phyloP scores from a whole-genome alignment of 495 filamentous ascomycete species.

The Viridothelium virens region DNA sequence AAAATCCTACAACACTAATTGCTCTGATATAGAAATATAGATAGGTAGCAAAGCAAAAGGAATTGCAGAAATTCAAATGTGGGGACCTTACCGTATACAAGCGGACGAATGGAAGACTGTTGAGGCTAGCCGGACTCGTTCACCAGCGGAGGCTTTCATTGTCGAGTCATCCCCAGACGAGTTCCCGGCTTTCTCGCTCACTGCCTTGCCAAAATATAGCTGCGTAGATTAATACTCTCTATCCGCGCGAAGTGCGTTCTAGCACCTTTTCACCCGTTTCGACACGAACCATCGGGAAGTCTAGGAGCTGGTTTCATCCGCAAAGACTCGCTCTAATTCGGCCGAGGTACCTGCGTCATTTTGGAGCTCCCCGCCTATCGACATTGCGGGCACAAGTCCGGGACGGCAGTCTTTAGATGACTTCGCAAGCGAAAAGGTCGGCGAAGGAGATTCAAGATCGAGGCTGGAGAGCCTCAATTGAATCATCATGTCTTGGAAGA shows the following conservation, averaged over 20 bases:
- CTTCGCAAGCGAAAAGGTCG: background rate
- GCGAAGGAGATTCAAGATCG: background rate
- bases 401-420: background rate
- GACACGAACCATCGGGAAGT: background rate
- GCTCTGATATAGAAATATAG: no score
- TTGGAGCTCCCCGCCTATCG: background rate
- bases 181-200: no score
- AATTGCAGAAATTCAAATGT: background rate
- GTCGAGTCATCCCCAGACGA: no score
- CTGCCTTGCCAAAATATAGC: no score
- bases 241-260: background rate
- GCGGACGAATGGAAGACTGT: background rate
- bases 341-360: conserved; percentile 10
- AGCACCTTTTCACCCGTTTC: background rate
- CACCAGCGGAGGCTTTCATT: no score
- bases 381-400: background rate
- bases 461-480: conserved; percentile 1
- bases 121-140: background rate
- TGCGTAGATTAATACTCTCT: no score
- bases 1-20: no score
- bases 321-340: background rate
- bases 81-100: background rate
- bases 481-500: conserved; percentile 23
- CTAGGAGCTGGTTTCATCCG: background rate
- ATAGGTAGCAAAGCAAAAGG: background rate